Percentiles rank a stretch among this genome's conserved stretches.
Evolutionary conservation across 2,329 filamentous ascomycete genomes (phyloP).

Genomic region (Colletotrichum liriopes): DNA sequence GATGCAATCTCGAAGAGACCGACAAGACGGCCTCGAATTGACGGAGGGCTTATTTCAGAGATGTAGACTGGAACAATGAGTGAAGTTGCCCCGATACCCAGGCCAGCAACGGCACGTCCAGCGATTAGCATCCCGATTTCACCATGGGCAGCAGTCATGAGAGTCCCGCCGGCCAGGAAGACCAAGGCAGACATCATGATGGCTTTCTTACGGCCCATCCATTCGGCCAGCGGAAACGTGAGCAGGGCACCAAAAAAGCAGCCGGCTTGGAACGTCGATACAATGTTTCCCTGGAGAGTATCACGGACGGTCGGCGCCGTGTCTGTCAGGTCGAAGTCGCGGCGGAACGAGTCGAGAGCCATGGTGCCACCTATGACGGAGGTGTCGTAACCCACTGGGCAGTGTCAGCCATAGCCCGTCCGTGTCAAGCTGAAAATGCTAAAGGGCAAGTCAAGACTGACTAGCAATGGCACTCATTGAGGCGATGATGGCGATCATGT

Average conservation of each 20-base stretch:
- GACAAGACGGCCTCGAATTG: slow-evolving; percentile 66
- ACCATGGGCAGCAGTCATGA: slow-evolving; percentile 51
- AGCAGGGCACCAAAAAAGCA: slow-evolving; percentile 69
- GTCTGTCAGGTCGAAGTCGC: slow-evolving; percentile 42
- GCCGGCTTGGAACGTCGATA: slow-evolving; percentile 68
- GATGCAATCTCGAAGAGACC: slow-evolving; percentile 67
- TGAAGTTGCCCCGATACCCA: slow-evolving; percentile 65
- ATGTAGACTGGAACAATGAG: slow-evolving; percentile 72
- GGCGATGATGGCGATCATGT: slow-evolving; percentile 43
- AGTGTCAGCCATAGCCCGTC: neutral
- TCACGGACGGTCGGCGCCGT: slow-evolving; percentile 34
- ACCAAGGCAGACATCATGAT: slow-evolving; percentile 67
- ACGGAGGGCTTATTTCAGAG: slow-evolving; percentile 69
- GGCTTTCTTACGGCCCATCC: slow-evolving; percentile 67
- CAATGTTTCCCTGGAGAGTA: slow-evolving; percentile 50
- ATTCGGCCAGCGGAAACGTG: slow-evolving; percentile 70
- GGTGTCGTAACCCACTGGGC: slow-evolving; percentile 17
- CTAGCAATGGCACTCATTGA: slow-evolving; percentile 47
- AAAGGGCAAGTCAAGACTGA: slow-evolving; percentile 21
- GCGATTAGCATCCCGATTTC: slow-evolving; percentile 70
- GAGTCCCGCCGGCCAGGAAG: slow-evolving; percentile 64
- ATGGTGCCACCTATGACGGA: slow-evolving; percentile 47
- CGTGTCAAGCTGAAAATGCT: neutral
- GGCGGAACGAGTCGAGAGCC: slow-evolving; percentile 45
- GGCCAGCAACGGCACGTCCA: slow-evolving; percentile 67